phyloP scores from a whole-genome alignment of 176 grass and related monocot species.

The Aegilops umbellulata region DNA sequence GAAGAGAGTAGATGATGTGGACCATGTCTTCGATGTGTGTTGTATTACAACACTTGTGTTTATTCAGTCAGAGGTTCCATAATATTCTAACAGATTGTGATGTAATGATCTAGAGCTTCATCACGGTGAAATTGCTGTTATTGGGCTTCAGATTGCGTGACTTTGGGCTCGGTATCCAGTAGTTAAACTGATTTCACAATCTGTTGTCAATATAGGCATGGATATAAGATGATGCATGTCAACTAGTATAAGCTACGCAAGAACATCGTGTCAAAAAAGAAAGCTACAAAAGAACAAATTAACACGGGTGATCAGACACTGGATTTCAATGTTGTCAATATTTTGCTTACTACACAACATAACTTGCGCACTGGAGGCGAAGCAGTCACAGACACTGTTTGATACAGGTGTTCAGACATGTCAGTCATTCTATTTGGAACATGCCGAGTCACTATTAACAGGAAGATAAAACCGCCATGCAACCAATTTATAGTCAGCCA shows the following conservation, averaged over 20 bases:
- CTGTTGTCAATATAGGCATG: background rate
- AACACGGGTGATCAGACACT: too few species aligned
- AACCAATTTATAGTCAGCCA: conserved; percentile 30
- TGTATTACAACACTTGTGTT: background rate
- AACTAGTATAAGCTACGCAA: background rate
- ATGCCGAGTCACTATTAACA: too few species aligned
- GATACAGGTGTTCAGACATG: background rate
- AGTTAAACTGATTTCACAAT: background rate
- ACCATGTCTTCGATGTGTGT: background rate
- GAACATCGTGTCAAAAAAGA: too few species aligned
- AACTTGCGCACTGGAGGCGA: background rate
- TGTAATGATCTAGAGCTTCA: background rate
- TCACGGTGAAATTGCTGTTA: background rate
- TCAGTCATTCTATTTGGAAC: background rate
- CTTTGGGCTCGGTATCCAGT: background rate
- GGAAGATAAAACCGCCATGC: background rate
- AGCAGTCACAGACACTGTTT: background rate
- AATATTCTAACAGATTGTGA: background rate
- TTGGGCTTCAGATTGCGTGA: background rate
- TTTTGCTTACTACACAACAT: background rate
- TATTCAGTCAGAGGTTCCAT: background rate
- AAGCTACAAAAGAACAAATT: too few species aligned
- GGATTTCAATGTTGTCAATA: too few species aligned
- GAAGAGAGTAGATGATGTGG: background rate
- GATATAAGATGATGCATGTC: background rate